These are phyloP conservation scores for Beauveria sp. DNA, from an alignment of 2,329 filamentous ascomycete species.

Conservation along the genomic window DNA sequence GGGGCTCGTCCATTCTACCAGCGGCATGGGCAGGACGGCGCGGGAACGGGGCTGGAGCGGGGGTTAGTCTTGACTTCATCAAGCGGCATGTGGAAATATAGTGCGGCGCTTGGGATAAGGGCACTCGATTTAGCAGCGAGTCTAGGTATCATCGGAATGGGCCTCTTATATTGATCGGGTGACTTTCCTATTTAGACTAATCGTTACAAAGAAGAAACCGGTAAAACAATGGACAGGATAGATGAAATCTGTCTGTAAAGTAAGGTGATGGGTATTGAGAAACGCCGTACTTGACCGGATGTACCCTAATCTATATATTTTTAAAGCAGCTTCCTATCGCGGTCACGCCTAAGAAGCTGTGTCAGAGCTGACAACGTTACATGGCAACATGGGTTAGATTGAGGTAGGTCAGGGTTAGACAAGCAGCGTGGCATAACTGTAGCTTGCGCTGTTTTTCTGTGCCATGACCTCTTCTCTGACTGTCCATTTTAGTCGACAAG, in stretches of 20 bases:
- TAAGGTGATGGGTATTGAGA: background rate
- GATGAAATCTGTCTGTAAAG: background rate
- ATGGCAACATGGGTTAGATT: background rate
- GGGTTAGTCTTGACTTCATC: background rate
- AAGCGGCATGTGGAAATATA: background rate
- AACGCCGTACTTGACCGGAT: constrained; percentile 4
- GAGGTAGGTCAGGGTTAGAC: background rate
- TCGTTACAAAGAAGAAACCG: background rate
- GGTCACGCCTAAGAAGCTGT: background rate
- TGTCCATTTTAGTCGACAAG: background rate
- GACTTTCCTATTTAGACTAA: background rate
- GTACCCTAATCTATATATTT: background rate
- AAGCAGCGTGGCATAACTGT: background rate
- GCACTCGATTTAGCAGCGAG: too few species aligned
- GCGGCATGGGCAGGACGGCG: background rate
- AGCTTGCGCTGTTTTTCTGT: background rate
- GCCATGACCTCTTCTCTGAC: background rate
- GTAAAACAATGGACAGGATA: background rate
- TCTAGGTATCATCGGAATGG: too few species aligned
- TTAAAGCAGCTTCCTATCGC: background rate
- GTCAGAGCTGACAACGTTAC: constrained; percentile 8
- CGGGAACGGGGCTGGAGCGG: background rate
- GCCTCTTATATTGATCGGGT: too few species aligned
- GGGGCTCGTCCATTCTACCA: background rate
- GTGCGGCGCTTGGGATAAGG: background rate